Evolutionary conservation across 2,329 filamentous ascomycete genomes (phyloP).

Genomic region (Cytospora piceae): DNA sequence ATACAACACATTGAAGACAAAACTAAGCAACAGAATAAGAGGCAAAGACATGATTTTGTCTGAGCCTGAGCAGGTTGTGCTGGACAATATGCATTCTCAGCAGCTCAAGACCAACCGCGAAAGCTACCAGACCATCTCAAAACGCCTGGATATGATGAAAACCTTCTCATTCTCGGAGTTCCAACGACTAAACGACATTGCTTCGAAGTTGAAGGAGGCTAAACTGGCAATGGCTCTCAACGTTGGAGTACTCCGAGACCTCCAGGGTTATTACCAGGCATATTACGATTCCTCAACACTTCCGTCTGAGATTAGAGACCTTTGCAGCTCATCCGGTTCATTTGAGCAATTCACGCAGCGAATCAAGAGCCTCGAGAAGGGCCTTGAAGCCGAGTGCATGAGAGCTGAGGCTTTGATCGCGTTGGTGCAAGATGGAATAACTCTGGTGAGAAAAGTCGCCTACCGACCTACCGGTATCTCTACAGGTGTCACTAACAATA

Average conservation of each 20-base stretch:
- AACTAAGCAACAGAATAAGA: no score
- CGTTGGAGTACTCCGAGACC: not conserved
- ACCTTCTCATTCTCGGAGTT: slow-evolving; percentile 7
- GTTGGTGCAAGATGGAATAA: slow-evolving; percentile 5
- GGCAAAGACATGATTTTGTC: no score
- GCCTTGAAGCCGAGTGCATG: not conserved
- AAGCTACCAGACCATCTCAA: not conserved
- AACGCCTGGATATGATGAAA: not conserved
- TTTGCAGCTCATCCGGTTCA: not conserved
- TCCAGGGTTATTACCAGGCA: slow-evolving; percentile 5
- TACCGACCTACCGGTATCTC: fast-evolving
- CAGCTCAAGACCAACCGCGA: not conserved
- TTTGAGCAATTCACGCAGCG: not conserved
- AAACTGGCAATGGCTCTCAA: slow-evolving; percentile 8
- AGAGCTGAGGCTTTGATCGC: slow-evolving; percentile 1
- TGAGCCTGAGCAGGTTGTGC: no score
- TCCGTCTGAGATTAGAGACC: not conserved
- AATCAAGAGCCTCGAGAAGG: not conserved
- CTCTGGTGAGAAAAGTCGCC: not conserved
- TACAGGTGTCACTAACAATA: not conserved
- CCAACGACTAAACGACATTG: not conserved
- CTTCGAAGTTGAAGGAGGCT: slow-evolving; percentile 1
- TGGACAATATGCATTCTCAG: not conserved
- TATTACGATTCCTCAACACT: not conserved
- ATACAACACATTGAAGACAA: no score